Evolutionary conservation across 129 eudicot species (phyloP).

Genomic region (Flaveria brownii): DNA sequence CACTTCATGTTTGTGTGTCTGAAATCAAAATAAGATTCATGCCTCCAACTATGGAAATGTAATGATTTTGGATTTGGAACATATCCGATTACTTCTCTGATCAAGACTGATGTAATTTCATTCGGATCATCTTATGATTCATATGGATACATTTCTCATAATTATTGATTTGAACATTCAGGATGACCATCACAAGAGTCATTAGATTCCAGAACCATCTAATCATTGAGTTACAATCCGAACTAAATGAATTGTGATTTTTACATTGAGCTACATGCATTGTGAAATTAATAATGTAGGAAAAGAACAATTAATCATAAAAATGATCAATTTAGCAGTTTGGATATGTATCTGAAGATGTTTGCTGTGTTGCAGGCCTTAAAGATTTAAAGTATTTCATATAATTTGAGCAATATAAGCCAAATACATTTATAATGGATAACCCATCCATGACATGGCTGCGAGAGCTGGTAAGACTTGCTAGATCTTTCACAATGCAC

Average conservation of each 20-base stretch:
- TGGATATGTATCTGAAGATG: not conserved
- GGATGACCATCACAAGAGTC: not conserved
- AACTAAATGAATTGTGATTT: no score
- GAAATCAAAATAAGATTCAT: no score
- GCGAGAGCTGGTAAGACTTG: conserved; percentile 25
- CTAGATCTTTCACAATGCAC: conserved; percentile 1
- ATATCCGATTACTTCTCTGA: no score
- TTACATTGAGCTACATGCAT: no score
- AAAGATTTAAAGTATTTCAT: no score
- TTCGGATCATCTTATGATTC: not conserved
- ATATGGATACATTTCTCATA: not conserved
- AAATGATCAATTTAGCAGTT: not conserved
- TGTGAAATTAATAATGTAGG: not conserved
- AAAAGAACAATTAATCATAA: not conserved
- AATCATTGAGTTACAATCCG: not conserved
- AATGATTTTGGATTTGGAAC: no score
- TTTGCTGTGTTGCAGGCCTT: not conserved
- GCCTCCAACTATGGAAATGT: no score
- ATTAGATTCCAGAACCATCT: not conserved
- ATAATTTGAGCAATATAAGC: not conserved
- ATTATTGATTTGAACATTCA: not conserved
- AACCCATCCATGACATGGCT: conserved; percentile 29
- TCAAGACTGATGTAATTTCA: not conserved
- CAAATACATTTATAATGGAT: conserved; percentile 19
- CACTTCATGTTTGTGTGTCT: not conserved